Base-by-base conservation (phyloP, 1,284 basidiomycete species). In the Ustilago tritici region DNA sequence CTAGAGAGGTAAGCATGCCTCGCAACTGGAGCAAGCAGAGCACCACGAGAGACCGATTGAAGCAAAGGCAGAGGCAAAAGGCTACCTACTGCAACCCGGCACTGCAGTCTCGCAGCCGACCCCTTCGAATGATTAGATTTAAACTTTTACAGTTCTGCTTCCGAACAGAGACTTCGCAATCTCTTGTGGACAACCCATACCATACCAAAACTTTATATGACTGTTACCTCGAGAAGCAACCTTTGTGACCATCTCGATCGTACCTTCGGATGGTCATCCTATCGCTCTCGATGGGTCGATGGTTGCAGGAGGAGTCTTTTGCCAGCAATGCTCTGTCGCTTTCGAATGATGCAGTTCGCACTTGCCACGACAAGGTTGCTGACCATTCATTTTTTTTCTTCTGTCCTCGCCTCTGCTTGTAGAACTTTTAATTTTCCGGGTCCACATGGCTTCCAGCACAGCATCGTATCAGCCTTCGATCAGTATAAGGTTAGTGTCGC, bases 161-260 rank as follows among this genome's bases (percentile, higher is more conserved):
- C 76, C 76, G 76, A 78, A 78, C 17, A 74, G 76, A 73, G 76
- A 69, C 71, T 74, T 78, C 76, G 76, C 76, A 78, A 70, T 70
- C 76, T 73, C 76, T 78, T 78, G 76, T 78, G 76, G 76, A 78
- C 68, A 78, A 70, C 68, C 40, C 36, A 70, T 78, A 78, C 76
- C 76, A 70, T 70, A 74, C 67, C 63, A 78, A 73, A 78, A 64
- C 55, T 49, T 76, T 58, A 43, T 49, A 76, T 76, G 73, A 70
- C 65, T 61, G 49, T 55, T 57, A 23, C 35, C 10, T 67, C 57
- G 23, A 32, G 14, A 5, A 28, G n/a, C 28, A 31, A 17, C 11
- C 32, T 34, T 58, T 3, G 19, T 46, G 43, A 46, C 15, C 19
- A 15, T 40, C 23, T 28, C 23, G 23, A 28, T 28, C 23, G 23